Evolutionary conservation across 805 yeast genomes (phyloP).

Genomic region (Teunomyces panamensis): DNA sequence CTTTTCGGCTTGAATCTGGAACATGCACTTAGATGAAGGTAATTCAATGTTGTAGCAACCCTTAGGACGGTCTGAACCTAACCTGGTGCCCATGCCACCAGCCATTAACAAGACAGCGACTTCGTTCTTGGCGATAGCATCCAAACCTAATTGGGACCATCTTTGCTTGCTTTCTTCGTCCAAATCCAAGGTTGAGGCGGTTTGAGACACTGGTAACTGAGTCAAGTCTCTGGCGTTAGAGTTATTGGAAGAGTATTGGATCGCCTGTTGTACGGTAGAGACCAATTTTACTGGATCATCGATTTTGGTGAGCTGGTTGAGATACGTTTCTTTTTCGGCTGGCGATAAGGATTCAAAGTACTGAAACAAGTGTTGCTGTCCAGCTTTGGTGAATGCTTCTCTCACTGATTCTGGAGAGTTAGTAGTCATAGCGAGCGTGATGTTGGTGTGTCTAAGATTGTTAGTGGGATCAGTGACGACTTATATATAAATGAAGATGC

Average conservation of each 20-base stretch:
- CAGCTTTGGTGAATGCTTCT: constrained; percentile 41
- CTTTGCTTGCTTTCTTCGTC: constrained; percentile 22
- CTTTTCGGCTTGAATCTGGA: constrained; percentile 92
- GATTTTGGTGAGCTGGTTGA: constrained; percentile 41
- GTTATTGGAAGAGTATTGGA: constrained; percentile 32
- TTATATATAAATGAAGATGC: not conserved
- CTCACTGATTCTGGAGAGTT: constrained; percentile 10
- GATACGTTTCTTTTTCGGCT: constrained; percentile 31
- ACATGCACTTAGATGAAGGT: constrained; percentile 80
- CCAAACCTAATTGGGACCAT: constrained; percentile 57
- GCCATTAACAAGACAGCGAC: constrained; percentile 94
- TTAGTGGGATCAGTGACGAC: not conserved
- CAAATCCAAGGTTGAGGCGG: constrained; percentile 51
- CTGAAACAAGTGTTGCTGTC: constrained; percentile 53
- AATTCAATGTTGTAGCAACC: constrained; percentile 89
- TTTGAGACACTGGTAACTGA: constrained; percentile 47
- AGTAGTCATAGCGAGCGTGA: constrained; percentile 6
- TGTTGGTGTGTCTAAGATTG: not conserved
- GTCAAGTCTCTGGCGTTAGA: constrained; percentile 27
- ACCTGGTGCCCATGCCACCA: constrained; percentile 97
- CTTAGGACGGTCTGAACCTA: constrained; percentile 88
- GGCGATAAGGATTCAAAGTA: constrained; percentile 40
- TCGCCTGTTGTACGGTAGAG: constrained; percentile 45
- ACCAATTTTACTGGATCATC: constrained; percentile 42
- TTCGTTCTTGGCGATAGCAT: constrained; percentile 63